Evolutionary conservation across 129 eudicot species (phyloP), one percentile per base, ranked within the genome.

Genomic region (Flaveria bidentis): DNA sequence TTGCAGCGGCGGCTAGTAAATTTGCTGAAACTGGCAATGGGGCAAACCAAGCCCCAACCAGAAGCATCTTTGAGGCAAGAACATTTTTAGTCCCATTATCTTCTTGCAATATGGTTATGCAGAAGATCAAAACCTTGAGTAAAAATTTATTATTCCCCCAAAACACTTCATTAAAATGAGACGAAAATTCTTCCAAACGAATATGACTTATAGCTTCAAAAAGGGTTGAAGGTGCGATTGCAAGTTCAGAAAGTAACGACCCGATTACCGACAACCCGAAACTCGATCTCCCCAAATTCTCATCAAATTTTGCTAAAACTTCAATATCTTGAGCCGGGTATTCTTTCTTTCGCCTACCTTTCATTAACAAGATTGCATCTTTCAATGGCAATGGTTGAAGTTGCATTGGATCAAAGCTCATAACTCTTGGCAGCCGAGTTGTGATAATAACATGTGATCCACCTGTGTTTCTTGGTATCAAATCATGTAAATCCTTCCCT

Each of bases 401-500:
- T 65, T 83, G 87, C 80, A 90, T 75, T 50, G 87, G 85, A 64
- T 93, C 98, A 28, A 86, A 82, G 69, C 58, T 88, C 98, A 93
- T 93, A 52, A 93, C 90, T 78, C 78, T 82, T 9, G 92, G 76
- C 15, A 93, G 81, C 73, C 89, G 76, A 1, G 98, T 88, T 1
- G 96, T 90, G 80, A 93, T 86, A 22, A 93, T 93, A 65, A 93
- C 94, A 51, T 93, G 98, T 52, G 95, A 86, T 26, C 95, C 98
- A 17, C 95, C 95, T 0, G 95, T 90, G 77, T 90, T 88, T 76
- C 95, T 76, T 53, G 96, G 98, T 16, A 93, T 88, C 62, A 93
- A 66, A 63, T 93, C 96, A 58, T 90, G 96, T 39, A 93, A 81
- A 77, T 93, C 98, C 75, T 87, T 93, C 39, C 96, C 96, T 70